Evolutionary conservation across 2,329 filamentous ascomycete genomes (phyloP), one percentile per base, ranked within the genome.

Genomic region (Fusarium cyanostomum): DNA sequence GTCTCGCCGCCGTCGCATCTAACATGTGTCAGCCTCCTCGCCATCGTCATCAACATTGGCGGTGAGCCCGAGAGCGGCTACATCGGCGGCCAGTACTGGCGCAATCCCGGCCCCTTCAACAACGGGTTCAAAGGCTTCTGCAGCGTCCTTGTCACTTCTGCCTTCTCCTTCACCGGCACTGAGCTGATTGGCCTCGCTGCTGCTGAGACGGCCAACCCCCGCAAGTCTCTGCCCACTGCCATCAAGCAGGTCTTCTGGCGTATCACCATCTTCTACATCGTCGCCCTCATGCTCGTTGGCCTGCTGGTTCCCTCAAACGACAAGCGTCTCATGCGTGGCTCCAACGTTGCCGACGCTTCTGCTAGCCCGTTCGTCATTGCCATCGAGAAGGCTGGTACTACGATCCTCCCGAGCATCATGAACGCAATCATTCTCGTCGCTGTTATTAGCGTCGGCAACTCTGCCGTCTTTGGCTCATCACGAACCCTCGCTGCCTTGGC

Each of bases 161-260:
- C 90, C 9, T 92, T 92, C 68, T 83, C 90, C 56, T 93, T 92
- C 67, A 86, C 89, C 1, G 90, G 90, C 12, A 92, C 90, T 2
- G 90, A 93, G 72, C 81, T 92, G 3, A 89, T 92, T 45, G 91
- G 90, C 51, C 84, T 94, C 10, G 90, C 90, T 3, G 90, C 91
- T 1, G 91, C 90, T 34, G 91, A 94, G 73, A 91, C 90, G 0
- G 86, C 84, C 16, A 92, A 92, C 69, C 91, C 91, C 2, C 84
- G 89, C 50, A 92, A 95, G 72, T 91, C 90, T 0, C 82, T 97
- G 0, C 94, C 94, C 0, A 92, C 88, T 0, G 94, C 94, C 6
- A 89, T 96, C 71, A 96, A 96, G 78, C 93, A 96, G 74, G 92
- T 97, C 15, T 97, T 97, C 76, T 97, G 94, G 93, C 89, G 94